phyloP scores from a whole-genome alignment of 495 filamentous ascomycete species.

The Talaromyces liani region DNA sequence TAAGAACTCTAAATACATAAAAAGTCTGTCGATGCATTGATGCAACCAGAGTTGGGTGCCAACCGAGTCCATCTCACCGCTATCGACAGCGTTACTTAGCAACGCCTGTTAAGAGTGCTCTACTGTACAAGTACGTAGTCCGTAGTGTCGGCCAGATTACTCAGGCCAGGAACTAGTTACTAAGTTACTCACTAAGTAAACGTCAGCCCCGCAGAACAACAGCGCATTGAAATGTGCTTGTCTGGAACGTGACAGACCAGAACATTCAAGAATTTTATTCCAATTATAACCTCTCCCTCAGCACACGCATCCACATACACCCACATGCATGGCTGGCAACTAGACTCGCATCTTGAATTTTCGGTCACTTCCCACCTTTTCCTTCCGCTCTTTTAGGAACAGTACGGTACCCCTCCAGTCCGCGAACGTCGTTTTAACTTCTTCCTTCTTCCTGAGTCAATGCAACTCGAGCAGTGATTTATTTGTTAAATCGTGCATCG shows the following conservation, averaged over 20 bases:
- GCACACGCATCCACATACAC: neutral
- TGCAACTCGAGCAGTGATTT: neutral
- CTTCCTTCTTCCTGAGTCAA: neutral
- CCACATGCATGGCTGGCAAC: neutral
- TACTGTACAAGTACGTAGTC: neutral
- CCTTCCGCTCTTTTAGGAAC: neutral
- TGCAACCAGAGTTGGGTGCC: too few species aligned
- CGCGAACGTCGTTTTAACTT: constrained; percentile 11
- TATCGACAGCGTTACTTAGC: neutral
- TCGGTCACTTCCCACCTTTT: neutral
- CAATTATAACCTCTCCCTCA: neutral
- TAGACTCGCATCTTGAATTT: neutral
- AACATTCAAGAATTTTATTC: constrained; percentile 1
- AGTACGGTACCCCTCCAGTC: constrained; percentile 8
- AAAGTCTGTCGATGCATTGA: too few species aligned
- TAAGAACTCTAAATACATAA: neutral
- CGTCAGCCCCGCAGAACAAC: neutral
- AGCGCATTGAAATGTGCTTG: neutral
- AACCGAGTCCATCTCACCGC: neutral
- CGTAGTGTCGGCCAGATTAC: neutral
- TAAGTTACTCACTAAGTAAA: neutral
- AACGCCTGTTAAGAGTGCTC: neutral
- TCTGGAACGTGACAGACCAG: neutral
- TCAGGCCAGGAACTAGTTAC: neutral
- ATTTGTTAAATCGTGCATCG: neutral